A percentile compares a stretch with the other conserved stretches of the same genome.
phyloP scores from a whole-genome alignment of 768 basidiomycete species.

The Sutorius australiensis region DNA sequence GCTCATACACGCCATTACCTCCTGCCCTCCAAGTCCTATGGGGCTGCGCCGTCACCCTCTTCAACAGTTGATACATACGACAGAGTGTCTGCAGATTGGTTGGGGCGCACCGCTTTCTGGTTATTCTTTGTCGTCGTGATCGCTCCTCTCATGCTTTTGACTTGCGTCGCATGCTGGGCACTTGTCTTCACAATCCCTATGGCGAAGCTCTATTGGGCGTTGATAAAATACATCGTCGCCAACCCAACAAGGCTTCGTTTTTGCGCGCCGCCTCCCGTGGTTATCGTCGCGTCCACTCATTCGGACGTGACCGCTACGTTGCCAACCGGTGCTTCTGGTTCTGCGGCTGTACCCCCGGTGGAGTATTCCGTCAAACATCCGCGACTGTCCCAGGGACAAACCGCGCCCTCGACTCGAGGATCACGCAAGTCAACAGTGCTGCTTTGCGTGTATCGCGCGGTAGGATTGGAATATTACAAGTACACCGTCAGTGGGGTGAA shows the following conservation, averaged over 20 bases:
- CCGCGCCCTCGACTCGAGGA: conserved; percentile 68
- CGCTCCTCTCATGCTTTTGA: conserved; percentile 83
- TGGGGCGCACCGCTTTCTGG: conserved; percentile 85
- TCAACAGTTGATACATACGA: conserved; percentile 18
- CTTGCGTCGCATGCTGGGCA: conserved; percentile 93
- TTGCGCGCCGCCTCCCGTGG: conserved; percentile 77
- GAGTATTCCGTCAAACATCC: conserved; percentile 68
- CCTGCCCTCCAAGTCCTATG: conserved; percentile 62
- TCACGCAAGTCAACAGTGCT: conserved; percentile 84
- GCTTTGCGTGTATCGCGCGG: conserved; percentile 90
- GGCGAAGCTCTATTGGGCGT: conserved; percentile 96
- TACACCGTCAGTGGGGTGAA: conserved; percentile 99
- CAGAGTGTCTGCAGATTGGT: conserved; percentile 39
- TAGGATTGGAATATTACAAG: conserved; percentile 93
- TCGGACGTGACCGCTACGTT: conserved; percentile 19
- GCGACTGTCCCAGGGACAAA: conserved; percentile 80
- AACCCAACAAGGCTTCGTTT: conserved; percentile 87
- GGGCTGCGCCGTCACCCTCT: conserved; percentile 45
- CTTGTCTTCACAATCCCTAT: conserved; percentile 94
- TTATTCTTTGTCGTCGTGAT: conserved; percentile 69
- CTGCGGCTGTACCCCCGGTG: conserved; percentile 28
- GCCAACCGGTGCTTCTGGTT: conserved; percentile 1
- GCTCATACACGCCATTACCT: conserved; percentile 32
- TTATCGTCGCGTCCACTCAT: conserved; percentile 41
- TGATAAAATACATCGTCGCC: conserved; percentile 75